Base-by-base conservation (phyloP, 164 flowering plant species). In the Protea cynaroides region DNA sequence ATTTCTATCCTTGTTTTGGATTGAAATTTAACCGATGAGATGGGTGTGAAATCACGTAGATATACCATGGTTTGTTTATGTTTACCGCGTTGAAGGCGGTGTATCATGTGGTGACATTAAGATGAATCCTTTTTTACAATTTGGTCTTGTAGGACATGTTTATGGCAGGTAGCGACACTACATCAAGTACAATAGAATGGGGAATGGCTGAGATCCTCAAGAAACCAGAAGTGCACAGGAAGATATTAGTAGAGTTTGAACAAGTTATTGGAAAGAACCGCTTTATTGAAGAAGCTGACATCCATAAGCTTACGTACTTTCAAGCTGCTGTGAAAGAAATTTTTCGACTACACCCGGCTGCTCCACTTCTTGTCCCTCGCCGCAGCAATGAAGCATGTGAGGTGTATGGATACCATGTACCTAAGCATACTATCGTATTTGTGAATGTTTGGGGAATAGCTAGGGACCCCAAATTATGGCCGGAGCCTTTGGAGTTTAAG, bases 131-230 rank as follows among this genome's bases (percentile, higher is more conserved):
- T 37, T 37, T 37, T 9, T 37, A 37, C 40, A 37, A 37, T 37
- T 37, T 37, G 40, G 40, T 37, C 40, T 37, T 61, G 68, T 67
- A 76, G 82, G 80, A 76, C 54, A 64, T 79, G 70, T 76, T 79
- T 55, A 56, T 68, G 0, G 82, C 74, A 0, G 82, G 82, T 17
- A 76, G 78, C 0, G 82, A 79, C 40, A 76, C 82, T 47, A 50
- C 76, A 7, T 70, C 80, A 10, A 76, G 73, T 67, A 74, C 82
- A 0, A 68, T 79, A 0, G 80, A 79, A 52, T 79, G 80, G 80
- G 80, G 72, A 5, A 72, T 79, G 74, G 19, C 78, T 1, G 80
- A 74, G 37, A 58, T 79, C 56, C 61, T 79, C 8, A 62, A 55
- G 9, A 62, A 63, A 17, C 75, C 82, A 0, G 63, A 65, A 12